Evolutionary conservation across 2,329 filamentous ascomycete species (phyloP), one percentile per base, ranked within the genome.

Genomic region (Colletotrichum horii): DNA sequence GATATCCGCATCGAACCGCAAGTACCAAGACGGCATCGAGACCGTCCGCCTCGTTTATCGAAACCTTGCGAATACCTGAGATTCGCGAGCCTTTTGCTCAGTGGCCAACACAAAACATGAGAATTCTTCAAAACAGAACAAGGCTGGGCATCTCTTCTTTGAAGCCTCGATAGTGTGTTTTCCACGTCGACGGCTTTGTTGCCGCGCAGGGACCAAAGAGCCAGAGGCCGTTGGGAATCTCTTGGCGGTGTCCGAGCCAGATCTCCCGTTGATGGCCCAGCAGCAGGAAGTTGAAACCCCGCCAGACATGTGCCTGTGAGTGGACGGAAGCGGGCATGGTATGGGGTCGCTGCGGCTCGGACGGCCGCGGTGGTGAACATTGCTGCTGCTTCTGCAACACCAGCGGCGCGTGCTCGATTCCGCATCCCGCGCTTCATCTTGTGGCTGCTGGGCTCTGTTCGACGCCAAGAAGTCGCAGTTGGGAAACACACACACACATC

Each of bases 191-290:
- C 56, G 56, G 26, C 56, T 60, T 62, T n/a, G 30, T 28, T 32
- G 32, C 15, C n/a, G 64, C 70, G 26, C 6, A 32, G 52, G 56
- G 32, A 70, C 43, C 34, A 70, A 64, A 65, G 19, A 36, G 30
- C 26, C 38, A 60, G 69, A 67, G 56, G 62, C 62, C 62, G 69
- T 75, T 75, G 52, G 43, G 43, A 24, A 75, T 73, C 64, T 75
- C 73, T 73, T 75, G 73, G 73, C 73, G 36, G 60, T 56, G 62
- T 72, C 73, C 64, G 73, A 75, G 73, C 73, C 26, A 72, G 69
- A 75, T 70, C 60, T 64, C 36, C 4, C 69, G 34, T 32, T 28
- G 22, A 24, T 8, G 52, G 52, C 22, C 60, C 6, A 30, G 22
- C 16, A 30, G 56, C 58, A 61, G 30, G 58, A 61, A 15, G 28